Percentiles rank a stretch among this genome's conserved stretches.
Conservation (phyloP, 257 asterid genomes). For the Nicotiana benthamiana region DNA sequence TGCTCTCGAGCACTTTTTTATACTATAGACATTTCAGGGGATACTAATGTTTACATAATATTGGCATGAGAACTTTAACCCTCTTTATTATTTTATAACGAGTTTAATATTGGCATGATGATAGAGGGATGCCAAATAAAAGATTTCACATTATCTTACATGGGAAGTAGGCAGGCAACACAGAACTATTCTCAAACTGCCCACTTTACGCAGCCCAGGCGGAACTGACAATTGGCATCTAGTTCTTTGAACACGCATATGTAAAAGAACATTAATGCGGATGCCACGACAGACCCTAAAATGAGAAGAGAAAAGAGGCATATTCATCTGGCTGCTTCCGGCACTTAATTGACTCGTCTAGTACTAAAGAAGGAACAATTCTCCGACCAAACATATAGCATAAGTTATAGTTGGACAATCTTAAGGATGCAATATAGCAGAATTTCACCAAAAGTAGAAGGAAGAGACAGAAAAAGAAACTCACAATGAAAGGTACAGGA, state of each 20-base stretch:
- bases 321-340: not conserved
- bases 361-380: not conserved
- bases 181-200: not conserved
- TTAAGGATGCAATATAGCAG: not conserved
- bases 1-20: no score
- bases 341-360: not conserved
- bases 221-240: not conserved
- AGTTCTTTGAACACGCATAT: not conserved
- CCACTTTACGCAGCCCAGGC: not conserved
- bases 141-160: not conserved
- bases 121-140: not conserved
- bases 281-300: not conserved
- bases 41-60: no score
- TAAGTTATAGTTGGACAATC: not conserved
- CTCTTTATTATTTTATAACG: no score
- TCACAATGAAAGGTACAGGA: slow-evolving; percentile 95
- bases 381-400: not conserved
- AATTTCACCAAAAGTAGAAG: not conserved
- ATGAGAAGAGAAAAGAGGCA: not conserved
- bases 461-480: slow-evolving; percentile 14
- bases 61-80: no score
- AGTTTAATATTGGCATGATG: not conserved
- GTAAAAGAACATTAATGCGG: not conserved
- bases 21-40: no score
- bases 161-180: not conserved